Percentiles rank a stretch among this genome's conserved stretches.
Conservation (phyloP, 1,139 yeast genomes). For the Pneumocystis sp. region DNA sequence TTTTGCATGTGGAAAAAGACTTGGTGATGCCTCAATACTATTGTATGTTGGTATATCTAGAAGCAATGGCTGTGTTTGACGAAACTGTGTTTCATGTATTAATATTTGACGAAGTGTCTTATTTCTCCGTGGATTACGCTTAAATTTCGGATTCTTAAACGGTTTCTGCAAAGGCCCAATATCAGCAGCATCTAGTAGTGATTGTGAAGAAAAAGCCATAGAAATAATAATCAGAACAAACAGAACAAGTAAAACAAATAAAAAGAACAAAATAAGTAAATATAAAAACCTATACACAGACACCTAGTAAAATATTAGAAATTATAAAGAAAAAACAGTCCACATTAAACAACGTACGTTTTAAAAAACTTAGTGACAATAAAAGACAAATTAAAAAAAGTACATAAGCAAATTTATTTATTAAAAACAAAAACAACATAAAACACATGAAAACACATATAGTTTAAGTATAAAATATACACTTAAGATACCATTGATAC, state of each 20-base stretch:
- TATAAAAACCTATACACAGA: too few relatives aligned
- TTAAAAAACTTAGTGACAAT: background rate
- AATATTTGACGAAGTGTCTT: slow-evolving; percentile 64
- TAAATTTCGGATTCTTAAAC: slow-evolving; percentile 14
- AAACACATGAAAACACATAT: background rate
- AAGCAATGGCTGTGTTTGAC: background rate
- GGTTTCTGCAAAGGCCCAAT: slow-evolving; percentile 6
- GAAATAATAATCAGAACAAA: background rate
- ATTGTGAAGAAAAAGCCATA: background rate
- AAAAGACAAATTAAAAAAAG: too few relatives aligned
- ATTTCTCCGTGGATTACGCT: slow-evolving; percentile 30
- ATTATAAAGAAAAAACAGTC: background rate
- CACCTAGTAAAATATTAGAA: too few relatives aligned
- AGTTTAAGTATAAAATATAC: too few relatives aligned
- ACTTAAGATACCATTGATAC: too few relatives aligned
- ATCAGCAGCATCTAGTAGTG: background rate
- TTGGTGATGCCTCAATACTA: slow-evolving; percentile 74
- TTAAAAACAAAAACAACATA: too few relatives aligned
- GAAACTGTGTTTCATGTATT: slow-evolving; percentile 43
- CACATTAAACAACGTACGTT: too few relatives aligned
- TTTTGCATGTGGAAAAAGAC: slow-evolving; percentile 60
- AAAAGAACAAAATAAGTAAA: background rate
- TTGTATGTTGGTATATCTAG: slow-evolving; percentile 30
- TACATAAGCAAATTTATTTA: too few relatives aligned
- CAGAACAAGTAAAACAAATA: background rate